Base-by-base conservation (phyloP, 179 eudicot species). In the Beta corolliflora region DNA sequence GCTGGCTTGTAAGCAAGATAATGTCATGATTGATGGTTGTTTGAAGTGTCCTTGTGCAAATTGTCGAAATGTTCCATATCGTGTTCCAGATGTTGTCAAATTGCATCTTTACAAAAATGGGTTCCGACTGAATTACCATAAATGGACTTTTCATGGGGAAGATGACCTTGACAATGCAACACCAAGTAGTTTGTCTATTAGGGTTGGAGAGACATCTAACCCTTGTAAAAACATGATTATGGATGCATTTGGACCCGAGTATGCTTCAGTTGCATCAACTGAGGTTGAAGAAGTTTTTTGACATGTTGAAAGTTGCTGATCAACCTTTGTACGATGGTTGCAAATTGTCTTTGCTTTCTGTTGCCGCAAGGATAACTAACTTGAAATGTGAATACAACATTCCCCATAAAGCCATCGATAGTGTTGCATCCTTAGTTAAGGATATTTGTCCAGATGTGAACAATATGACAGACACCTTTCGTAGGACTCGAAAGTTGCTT, bases 211-310 rank as follows among this genome's bases (percentile, higher is more conserved):
- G 15, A 58, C 61, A 18, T 58, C 23, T 12, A 58, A 58, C 61
- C 23, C 61, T 12, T 52, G 53, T 54, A 73, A 21, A 9, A 48
- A 23, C 61, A 52, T 73, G 76, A 45, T 73, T 21, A 9, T 73
- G 5, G 61, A 73, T 23, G 76, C 76, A 11, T 73, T 73, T 25
- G 76, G 61, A 9, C 61, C 61, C 2, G 60, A 73, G 7, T 73
- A 52, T 21, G 44, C 16, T 7, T 52, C 8, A 15, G 11, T 1
- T 1, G 67, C 29, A 21, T 15, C 23, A 4, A 1, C 4, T 16
- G 50, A 78, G 52, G 53, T 5, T 25, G 73, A 52, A 53, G 80
- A 78, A 50, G n/a, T 64, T 78, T 19, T 78, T 66, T 19, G 59
- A 78, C 12, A 66, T 78, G 52, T 31, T 67, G 18, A 78, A 13